phyloP scores from a whole-genome alignment of 2,329 filamentous ascomycete genomes.

The Alternaria sp. region DNA sequence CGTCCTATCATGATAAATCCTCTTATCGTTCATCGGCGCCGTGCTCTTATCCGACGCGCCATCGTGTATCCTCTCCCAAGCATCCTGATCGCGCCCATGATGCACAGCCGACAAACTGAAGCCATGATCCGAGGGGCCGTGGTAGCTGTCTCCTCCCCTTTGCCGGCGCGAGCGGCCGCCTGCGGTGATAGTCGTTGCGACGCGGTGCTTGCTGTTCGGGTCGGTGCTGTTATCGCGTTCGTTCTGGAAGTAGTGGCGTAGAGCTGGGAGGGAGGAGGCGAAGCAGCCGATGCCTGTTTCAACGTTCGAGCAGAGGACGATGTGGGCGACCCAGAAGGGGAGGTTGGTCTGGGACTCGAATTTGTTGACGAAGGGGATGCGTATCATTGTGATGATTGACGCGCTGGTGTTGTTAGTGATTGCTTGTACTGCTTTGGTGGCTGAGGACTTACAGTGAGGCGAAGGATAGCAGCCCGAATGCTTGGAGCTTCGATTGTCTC shows the following conservation, averaged over 20 bases:
- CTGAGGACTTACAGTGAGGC: constrained; percentile 21
- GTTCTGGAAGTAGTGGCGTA: constrained; percentile 23
- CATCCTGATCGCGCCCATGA: constrained; percentile 17
- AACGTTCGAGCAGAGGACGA: constrained; percentile 31
- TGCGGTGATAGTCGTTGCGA: not conserved
- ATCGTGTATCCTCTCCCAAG: constrained; percentile 27
- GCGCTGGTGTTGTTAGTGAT: not conserved
- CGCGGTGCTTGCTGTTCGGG: constrained; percentile 2
- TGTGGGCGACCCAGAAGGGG: constrained; percentile 32
- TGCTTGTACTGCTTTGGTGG: not conserved
- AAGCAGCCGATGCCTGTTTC: constrained; percentile 33
- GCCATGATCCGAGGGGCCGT: constrained; percentile 16
- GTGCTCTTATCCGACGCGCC: constrained; percentile 22
- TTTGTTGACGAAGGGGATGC: constrained; percentile 32
- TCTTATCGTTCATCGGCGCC: constrained; percentile 16
- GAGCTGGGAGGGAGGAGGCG: constrained; percentile 24
- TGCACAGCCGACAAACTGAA: constrained; percentile 22
- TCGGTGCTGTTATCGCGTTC: constrained; percentile 16
- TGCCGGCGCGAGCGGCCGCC: not conserved
- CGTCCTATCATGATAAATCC: constrained; percentile 17
- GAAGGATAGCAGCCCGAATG: constrained; percentile 28
- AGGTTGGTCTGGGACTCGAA: constrained; percentile 21
- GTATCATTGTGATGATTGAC: constrained; percentile 24
- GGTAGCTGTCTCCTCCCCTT: constrained; percentile 6
- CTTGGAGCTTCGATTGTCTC: constrained; percentile 26